Conservation (phyloP, 192 early-diverging fungal species). For the Coemansia sp. region DNA sequence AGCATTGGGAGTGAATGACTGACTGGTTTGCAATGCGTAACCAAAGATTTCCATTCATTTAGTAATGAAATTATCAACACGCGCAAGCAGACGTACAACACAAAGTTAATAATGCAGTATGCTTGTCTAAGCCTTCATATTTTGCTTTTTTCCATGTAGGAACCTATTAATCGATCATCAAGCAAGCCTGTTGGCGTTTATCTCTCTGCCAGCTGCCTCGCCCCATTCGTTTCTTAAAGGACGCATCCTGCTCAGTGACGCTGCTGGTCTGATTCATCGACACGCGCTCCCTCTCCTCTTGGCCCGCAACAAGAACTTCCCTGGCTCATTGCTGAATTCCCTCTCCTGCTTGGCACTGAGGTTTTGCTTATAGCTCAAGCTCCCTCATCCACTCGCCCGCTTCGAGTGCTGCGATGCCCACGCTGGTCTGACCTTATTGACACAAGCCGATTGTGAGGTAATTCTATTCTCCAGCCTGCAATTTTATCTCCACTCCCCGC, state of each 20-base stretch:
- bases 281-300: neutral
- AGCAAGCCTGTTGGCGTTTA: constrained; percentile 5
- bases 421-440: constrained; percentile 7
- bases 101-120: constrained; percentile 25
- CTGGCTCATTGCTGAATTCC: neutral
- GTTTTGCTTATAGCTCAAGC: neutral
- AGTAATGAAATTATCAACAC: constrained; percentile 46
- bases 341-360: neutral
- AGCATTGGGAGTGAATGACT: constrained; percentile 10
- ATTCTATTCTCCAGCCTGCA: constrained; percentile 18
- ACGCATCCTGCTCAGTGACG: neutral
- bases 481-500: neutral
- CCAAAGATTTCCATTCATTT: constrained; percentile 43
- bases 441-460: constrained; percentile 32
- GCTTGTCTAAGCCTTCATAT: constrained; percentile 41
- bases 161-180: constrained; percentile 40
- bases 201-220: neutral
- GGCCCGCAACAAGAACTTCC: neutral
- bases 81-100: constrained; percentile 15
- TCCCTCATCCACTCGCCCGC: neutral
- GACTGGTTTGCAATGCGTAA: constrained; percentile 32
- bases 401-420: constrained; percentile 5
- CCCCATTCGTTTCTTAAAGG: neutral
- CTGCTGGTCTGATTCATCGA: too few relatives aligned
- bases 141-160: constrained; percentile 19